phyloP scores from a whole-genome alignment of 306 rosid genomes.

The Datisca glomerata region DNA sequence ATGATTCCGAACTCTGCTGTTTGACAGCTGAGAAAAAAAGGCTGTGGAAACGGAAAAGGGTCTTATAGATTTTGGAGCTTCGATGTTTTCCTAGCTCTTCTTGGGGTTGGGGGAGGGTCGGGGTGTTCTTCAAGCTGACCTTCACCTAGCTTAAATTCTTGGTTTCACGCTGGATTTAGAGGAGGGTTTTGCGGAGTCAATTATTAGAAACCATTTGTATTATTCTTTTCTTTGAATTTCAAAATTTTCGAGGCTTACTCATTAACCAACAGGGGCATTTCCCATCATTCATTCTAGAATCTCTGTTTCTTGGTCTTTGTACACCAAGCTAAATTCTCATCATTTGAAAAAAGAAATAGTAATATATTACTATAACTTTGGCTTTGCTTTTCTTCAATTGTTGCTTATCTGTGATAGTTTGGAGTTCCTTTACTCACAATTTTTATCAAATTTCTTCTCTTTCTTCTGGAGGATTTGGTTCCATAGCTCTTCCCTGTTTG shows the following conservation, averaged over 20 bases:
- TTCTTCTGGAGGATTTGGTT: conserved; percentile 14
- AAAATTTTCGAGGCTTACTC: background rate
- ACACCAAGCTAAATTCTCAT: no score
- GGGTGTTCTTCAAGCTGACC: no score
- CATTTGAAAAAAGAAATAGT: no score
- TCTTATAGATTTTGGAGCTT: no score
- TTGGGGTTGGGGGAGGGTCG: no score
- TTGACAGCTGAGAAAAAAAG: background rate
- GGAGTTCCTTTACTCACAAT: conserved; percentile 42
- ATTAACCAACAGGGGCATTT: no score
- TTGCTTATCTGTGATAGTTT: conserved; percentile 31
- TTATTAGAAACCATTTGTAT: no score
- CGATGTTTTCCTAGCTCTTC: background rate
- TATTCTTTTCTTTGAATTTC: background rate
- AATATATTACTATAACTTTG: conserved; percentile 7
- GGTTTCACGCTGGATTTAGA: no score
- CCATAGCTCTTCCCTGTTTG: conserved; percentile 16
- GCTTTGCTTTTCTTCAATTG: conserved; percentile 24
- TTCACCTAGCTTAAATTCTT: no score
- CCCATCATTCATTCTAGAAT: no score
- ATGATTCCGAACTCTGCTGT: background rate
- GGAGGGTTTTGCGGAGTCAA: no score
- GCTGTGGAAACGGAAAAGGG: background rate
- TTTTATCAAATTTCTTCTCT: conserved; percentile 7
- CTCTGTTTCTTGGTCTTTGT: no score